Base-by-base conservation (phyloP, 2,329 filamentous ascomycete genomes). In the Cercospora sp. region DNA sequence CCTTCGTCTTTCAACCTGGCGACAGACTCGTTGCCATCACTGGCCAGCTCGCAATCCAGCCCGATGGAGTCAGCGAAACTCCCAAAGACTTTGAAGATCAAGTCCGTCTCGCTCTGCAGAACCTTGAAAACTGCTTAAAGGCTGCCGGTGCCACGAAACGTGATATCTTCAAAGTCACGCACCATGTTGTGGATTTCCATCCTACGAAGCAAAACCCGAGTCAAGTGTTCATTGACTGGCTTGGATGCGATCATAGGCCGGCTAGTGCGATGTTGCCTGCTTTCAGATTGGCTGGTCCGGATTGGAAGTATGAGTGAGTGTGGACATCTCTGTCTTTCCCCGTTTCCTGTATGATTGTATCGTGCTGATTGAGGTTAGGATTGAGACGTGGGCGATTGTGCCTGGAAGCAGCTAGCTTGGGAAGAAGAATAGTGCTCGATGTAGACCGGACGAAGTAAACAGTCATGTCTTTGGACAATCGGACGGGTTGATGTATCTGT, bases 121-220 rank as follows among this genome's bases (percentile, higher is more conserved):
- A 70, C 28, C 60, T 72, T n/a, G 70, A 72, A 42, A 72, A 72
- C 53, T 69, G 67, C 33, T 62, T 72, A 28, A 65, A 65, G 53
- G 69, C 69, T 16, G 70, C 67, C 0, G 67, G 70, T 55, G 69
- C 70, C 10, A 66, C 51, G 23, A 72, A 72, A 53, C 53, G 69
- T 31, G 70, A 72, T 58, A 70, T 72, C 31, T 72, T 72, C 69
- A 71, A 72, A 53, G 70, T 72, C 28, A 72, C 70, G n/a, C 70
- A 72, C 45, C 67, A 72, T 36, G 70, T 72, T 7, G 70, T 72
- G 9, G 69, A 67, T 36, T 69, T 70, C 45, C 67, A 72, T 45
- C 64, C 65, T 33, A 69, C 69, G 51, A 70, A 69, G 51, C 67
- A 72, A 57, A 72, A 70, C 30, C 70, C 67, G 1, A 68, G 69